Evolutionary conservation across 495 filamentous ascomycete species (phyloP), one percentile per base, ranked within the genome.

Genomic region (Tuber aestivum): DNA sequence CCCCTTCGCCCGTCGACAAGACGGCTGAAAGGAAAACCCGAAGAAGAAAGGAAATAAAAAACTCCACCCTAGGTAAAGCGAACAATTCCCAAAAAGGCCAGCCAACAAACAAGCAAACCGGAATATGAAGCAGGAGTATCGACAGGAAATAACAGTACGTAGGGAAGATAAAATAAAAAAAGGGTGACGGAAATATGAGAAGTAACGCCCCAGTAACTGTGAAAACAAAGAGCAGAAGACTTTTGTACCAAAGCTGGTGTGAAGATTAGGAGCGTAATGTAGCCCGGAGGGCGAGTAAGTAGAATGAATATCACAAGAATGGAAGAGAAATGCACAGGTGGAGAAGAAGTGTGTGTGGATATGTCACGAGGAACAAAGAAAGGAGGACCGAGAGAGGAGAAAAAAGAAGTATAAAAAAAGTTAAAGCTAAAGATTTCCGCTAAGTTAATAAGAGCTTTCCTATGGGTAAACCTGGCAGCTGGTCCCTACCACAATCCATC

Each of bases 401-500:
- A 14, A 35, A 40, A n/a, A 69, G 27, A 56, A 41, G 44, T 37
- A 74, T 27, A 42, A 69, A 41, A 69, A 74, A 74, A 74, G 41
- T 12, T 35, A 32, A 65, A 18, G 56, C 27, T 65, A 32, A 65
- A 14, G 56, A 32, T 65, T 32, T 65, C n/a, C 38, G 48, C 40
- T 44, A 65, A 71, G 61, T 37, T 69, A 70, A 48, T 70, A 71
- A 75, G n/a, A 70, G 61, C 74, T 75, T 70, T 50, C 41, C 70
- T 42, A 40, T 41, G 50, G n/a, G 50, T 48, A 37, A 69, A 40
- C 74, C 70, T 70, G n/a, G 35, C 27, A 69, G 35, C 69, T 32
- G 27, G 68, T 35, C 69, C 68, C 37, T 35, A 69, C 38, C 65
- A 70, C 41, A 23, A 75, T 61, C 69, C 12, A 27, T 32, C 56